Evolutionary conservation across 768 basidiomycete species (phyloP).

Genomic region (Collybia mongolica): DNA sequence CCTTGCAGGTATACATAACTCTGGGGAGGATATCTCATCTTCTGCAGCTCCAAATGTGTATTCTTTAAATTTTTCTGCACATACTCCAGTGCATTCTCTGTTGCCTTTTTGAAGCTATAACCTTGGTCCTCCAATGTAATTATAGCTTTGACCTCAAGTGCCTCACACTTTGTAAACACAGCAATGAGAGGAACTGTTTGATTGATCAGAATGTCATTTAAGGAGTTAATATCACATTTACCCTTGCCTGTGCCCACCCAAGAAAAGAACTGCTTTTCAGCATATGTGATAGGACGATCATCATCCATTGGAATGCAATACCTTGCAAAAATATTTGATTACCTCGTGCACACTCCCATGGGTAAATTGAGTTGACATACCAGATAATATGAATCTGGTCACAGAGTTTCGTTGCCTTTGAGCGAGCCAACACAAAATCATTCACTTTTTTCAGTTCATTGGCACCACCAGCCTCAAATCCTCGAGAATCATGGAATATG

Average conservation of each 20-base stretch:
- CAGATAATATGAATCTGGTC: constrained; percentile 38
- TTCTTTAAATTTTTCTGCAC: too few relatives aligned
- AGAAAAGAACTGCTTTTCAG: constrained; percentile 29
- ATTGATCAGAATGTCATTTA: too few relatives aligned
- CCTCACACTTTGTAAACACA: constrained; percentile 38
- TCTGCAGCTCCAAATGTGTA: neutral
- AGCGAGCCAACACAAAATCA: constrained; percentile 26
- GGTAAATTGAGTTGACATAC: constrained; percentile 13
- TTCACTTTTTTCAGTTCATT: constrained; percentile 16
- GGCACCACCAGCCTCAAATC: constrained; percentile 18
- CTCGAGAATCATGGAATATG: constrained; percentile 25
- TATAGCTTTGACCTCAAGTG: constrained; percentile 5
- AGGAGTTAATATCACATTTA: neutral
- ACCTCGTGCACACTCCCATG: neutral
- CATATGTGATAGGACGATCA: constrained; percentile 21
- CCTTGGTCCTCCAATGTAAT: constrained; percentile 7
- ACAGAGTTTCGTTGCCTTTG: constrained; percentile 10
- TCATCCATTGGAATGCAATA: constrained; percentile 33
- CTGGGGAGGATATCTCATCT: constrained; percentile 11
- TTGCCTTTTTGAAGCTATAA: constrained; percentile 12
- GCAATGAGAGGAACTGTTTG: constrained; percentile 35
- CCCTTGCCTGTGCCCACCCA: constrained; percentile 20
- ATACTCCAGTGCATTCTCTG: constrained; percentile 8
- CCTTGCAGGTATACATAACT: constrained; percentile 11
- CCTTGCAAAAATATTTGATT: constrained; percentile 19